These are phyloP conservation scores for Leccinum longicurvipes DNA, from an alignment of 768 basidiomycete genomes.

Conservation along the genomic window DNA sequence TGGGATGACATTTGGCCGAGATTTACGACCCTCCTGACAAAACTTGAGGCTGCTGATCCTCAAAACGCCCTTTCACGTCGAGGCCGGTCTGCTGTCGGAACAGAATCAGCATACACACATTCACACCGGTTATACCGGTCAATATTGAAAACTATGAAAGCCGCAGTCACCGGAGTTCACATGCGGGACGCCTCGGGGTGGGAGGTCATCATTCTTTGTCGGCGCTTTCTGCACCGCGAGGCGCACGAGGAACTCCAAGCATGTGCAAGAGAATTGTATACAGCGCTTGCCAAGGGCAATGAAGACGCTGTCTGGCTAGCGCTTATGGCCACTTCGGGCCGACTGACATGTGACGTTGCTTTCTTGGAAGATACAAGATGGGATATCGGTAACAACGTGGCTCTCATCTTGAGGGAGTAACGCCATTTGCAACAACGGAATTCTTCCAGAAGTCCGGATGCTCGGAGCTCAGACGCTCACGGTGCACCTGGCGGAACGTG, in stretches of 20 bases:
- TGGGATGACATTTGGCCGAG: conserved; percentile 95
- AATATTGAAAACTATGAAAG: conserved; percentile 69
- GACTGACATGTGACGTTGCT: conserved; percentile 37
- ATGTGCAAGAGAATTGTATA: conserved; percentile 63
- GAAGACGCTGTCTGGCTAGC: conserved; percentile 84
- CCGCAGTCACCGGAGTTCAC: conserved; percentile 62
- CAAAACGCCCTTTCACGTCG: conserved; percentile 64
- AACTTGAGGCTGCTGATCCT: conserved; percentile 61
- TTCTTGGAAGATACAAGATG: conserved; percentile 59
- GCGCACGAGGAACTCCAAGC: conserved; percentile 74
- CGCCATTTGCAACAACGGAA: conserved; percentile 2
- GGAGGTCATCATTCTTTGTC: conserved; percentile 74
- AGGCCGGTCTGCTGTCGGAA: conserved; percentile 48
- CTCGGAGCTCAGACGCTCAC: conserved; percentile 4
- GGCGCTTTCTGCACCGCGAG: conserved; percentile 68
- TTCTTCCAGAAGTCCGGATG: not conserved
- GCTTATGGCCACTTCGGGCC: conserved; percentile 52
- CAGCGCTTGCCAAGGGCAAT: conserved; percentile 56
- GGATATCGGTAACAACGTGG: conserved; percentile 51
- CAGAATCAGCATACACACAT: conserved; percentile 72
- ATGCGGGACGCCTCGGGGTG: conserved; percentile 70
- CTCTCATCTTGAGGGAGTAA: conserved; percentile 31
- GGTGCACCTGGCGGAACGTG: conserved; percentile 47
- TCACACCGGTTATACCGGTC: conserved; percentile 81
- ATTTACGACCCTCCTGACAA: conserved; percentile 58